Percentiles rank a stretch among this genome's conserved stretches.
phyloP scores from a whole-genome alignment of 2,329 filamentous ascomycete species.

The Phialophora verrucosa region DNA sequence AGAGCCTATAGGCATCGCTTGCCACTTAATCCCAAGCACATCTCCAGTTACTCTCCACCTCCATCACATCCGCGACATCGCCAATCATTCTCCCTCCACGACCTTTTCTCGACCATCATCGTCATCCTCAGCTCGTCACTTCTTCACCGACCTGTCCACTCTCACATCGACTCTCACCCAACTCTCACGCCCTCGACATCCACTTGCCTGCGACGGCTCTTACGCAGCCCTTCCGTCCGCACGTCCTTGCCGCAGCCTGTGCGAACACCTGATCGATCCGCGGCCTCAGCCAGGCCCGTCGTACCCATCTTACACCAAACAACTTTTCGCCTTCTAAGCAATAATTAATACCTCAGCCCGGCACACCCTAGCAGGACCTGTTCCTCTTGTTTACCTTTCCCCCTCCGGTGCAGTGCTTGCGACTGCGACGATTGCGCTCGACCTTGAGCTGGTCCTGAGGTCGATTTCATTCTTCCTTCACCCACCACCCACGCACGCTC shows the following conservation, averaged over 20 bases:
- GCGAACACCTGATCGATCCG: conserved; percentile 35
- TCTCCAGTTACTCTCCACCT: conserved; percentile 36
- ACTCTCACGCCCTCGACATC: conserved; percentile 28
- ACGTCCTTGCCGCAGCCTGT: conserved; percentile 19
- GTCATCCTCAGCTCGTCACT: conserved; percentile 41
- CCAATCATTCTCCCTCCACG: conserved; percentile 40
- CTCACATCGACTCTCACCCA: conserved; percentile 37
- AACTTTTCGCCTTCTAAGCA: conserved; percentile 25
- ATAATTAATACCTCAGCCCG: conserved; percentile 32
- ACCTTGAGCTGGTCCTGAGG: conserved; percentile 24
- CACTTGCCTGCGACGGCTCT: conserved; percentile 22
- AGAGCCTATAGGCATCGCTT: conserved; percentile 30
- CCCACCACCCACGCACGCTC: conserved; percentile 25
- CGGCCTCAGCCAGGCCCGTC: conserved; percentile 27
- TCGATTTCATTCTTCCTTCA: conserved; percentile 31
- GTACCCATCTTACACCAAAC: conserved; percentile 28
- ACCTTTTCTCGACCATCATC: conserved; percentile 37
- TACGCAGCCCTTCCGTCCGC: conserved; percentile 19
- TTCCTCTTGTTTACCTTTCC: conserved; percentile 27
- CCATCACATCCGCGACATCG: conserved; percentile 30
- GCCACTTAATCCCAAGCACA: conserved; percentile 28
- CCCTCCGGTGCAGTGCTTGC: conserved; percentile 29
- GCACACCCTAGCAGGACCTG: conserved; percentile 34
- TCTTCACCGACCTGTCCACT: conserved; percentile 41
- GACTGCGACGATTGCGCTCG: conserved; percentile 27